Evolutionary conservation across 495 filamentous ascomycete genomes (phyloP).

Genomic region (Aspergillus nanangensis): DNA sequence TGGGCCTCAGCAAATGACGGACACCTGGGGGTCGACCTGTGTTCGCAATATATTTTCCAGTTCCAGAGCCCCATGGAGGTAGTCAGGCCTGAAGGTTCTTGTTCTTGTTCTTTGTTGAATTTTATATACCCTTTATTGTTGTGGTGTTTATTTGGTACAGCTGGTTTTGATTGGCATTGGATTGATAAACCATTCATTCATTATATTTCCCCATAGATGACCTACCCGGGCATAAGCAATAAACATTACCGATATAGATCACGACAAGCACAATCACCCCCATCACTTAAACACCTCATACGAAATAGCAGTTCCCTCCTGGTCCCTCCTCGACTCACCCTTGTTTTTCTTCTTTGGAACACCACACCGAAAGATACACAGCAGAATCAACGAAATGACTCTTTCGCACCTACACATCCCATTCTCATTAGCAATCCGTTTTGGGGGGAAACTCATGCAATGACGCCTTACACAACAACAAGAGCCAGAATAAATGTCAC

Average conservation of each 20-base stretch:
- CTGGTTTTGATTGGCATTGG: neutral
- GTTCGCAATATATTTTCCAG: constrained; percentile 24
- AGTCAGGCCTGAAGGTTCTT: too few species aligned
- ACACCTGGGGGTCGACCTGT: constrained; percentile 33
- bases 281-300: too few species aligned
- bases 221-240: neutral
- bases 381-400: too few species aligned
- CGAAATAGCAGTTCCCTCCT: too few species aligned
- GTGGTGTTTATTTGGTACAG: too few species aligned
- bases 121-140: too few species aligned
- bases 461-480: neutral
- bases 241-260: neutral
- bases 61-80: constrained; percentile 13
- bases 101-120: too few species aligned
- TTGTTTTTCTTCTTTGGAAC: too few species aligned
- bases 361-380: too few species aligned
- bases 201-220: too few species aligned
- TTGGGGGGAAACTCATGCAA: neutral
- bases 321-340: too few species aligned
- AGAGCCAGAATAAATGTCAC: neutral
- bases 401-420: too few species aligned
- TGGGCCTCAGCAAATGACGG: constrained; percentile 46
- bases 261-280: neutral
- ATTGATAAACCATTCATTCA: neutral
- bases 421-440: neutral